Base-by-base conservation (phyloP, 2,329 filamentous ascomycete species). In the Fusarium sp. region DNA sequence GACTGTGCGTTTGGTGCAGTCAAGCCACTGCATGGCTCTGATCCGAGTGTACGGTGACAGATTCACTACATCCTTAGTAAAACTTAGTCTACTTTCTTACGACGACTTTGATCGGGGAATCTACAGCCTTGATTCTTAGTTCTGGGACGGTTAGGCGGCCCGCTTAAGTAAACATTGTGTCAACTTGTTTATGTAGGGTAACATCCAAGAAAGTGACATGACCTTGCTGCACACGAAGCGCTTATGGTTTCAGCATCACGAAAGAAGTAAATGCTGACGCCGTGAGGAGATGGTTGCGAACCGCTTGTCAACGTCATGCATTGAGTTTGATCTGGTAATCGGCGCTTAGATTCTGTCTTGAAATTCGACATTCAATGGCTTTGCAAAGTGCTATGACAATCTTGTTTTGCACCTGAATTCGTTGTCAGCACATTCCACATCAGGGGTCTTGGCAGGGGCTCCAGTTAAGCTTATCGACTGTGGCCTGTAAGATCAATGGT, bases 391-490 rank as follows among this genome's bases (percentile, higher is more conserved):
- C 18, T 19, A 23, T 7, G 23, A 21, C 21, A 18, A 18, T 26
- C 8, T 46, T 12, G 44, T 26, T 13, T 46, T 16, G 44, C 42
- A 31, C 21, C 25, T 26, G 21, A 37, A 49, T 37, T 55, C 18
- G 9, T 37, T 12, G 25, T 30, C 19, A 42, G 41, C n/a, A 14
- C 9, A 61, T 44, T 31, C 25, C 30, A 28, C n/a, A 19, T 50
- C 21, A 13, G n/a, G 16, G 19, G 26, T 46, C 42, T 62, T 56
- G 58, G 60, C 58, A 63, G 42, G 48, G 48, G 42, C 42, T n/a
- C 25, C 23, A 25, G 37, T 56, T 48, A 62, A 62, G 58, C 58
- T 63, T 63, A 62, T 56, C 16, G 26, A 14, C 10, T 19, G 31
- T 12, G 18, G 26, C 10, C 10, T 23, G 31, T 12, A 34, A 31